Evolutionary conservation across 2,329 filamentous ascomycete species (phyloP).

Genomic region (Phaeosphaeriaceae sp.): DNA sequence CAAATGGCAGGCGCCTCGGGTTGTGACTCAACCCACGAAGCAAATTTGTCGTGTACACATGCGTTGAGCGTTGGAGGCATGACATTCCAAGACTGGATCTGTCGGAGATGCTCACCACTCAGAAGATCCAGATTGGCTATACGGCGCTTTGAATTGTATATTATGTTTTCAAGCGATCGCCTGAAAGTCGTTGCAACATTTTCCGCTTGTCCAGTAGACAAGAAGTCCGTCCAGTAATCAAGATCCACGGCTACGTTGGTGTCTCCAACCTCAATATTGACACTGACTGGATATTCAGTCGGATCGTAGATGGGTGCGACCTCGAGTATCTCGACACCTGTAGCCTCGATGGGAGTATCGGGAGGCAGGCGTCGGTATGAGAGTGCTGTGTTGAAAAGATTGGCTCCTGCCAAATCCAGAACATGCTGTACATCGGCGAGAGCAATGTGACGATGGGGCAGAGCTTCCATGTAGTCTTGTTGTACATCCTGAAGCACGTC

Average conservation of each 20-base stretch:
- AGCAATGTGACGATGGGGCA: conserved; percentile 53
- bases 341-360: conserved; percentile 23
- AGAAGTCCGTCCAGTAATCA: conserved; percentile 43
- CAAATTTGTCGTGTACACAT: conserved; percentile 40
- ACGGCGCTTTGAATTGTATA: conserved; percentile 42
- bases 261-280: conserved; percentile 58
- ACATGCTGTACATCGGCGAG: conserved; percentile 57
- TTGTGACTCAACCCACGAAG: conserved; percentile 26
- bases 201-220: conserved; percentile 38
- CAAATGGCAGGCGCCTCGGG: conserved; percentile 40
- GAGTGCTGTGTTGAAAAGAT: conserved; percentile 58
- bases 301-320: conserved; percentile 51
- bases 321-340: conserved; percentile 49
- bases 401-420: conserved; percentile 38
- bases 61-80: conserved; percentile 40
- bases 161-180: conserved; percentile 44
- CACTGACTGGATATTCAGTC: conserved; percentile 55
- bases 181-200: conserved; percentile 43
- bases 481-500: conserved; percentile 53
- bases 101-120: conserved; percentile 45
- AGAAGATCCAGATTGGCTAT: conserved; percentile 47
- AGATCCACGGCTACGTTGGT: conserved; percentile 38
- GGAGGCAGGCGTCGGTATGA: conserved; percentile 55
- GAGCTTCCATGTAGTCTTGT: conserved; percentile 55
- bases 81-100: conserved; percentile 39